A percentile compares a stretch with the other conserved stretches of the same genome.
Evolutionary conservation across 768 basidiomycete species (phyloP).

Genomic region (Boletus sensibilis): DNA sequence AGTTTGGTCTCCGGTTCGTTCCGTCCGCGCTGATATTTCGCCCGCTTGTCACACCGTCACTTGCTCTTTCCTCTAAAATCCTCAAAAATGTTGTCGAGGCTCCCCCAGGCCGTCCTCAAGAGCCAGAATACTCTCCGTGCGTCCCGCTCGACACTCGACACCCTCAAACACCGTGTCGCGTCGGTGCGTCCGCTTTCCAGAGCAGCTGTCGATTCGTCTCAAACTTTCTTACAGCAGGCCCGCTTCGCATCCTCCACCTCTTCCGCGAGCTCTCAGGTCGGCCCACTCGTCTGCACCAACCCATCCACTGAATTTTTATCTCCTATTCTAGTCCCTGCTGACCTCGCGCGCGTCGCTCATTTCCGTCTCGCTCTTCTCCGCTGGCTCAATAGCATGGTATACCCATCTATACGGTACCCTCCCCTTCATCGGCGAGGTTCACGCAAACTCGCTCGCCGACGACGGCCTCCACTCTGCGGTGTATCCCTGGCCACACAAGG

Average conservation of each 20-base stretch:
- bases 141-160: constrained; percentile 43
- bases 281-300: constrained; percentile 19
- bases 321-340: constrained; percentile 50
- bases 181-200: constrained; percentile 45
- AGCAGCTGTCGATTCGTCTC: constrained; percentile 13
- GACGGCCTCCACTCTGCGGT: constrained; percentile 87
- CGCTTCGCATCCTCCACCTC: constrained; percentile 72
- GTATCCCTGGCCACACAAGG: constrained; percentile 92
- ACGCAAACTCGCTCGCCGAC: constrained; percentile 89
- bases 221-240: constrained; percentile 41
- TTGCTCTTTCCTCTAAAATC: constrained; percentile 44
- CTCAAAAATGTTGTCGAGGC: constrained; percentile 80
- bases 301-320: not conserved
- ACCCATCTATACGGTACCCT: constrained; percentile 88
- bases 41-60: constrained; percentile 43
- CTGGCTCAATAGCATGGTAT: constrained; percentile 95
- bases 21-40: constrained; percentile 39
- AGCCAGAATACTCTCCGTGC: constrained; percentile 49
- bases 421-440: constrained; percentile 88
- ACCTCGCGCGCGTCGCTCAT: constrained; percentile 73
- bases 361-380: constrained; percentile 73
- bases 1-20: constrained; percentile 47
- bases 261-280: constrained; percentile 62
- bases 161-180: constrained; percentile 44
- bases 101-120: constrained; percentile 71